A percentile compares a stretch with the other conserved stretches of the same genome.
These are phyloP conservation scores for Cladosporium velox DNA, from an alignment of 2,329 filamentous ascomycete species.

Conservation along the genomic window DNA sequence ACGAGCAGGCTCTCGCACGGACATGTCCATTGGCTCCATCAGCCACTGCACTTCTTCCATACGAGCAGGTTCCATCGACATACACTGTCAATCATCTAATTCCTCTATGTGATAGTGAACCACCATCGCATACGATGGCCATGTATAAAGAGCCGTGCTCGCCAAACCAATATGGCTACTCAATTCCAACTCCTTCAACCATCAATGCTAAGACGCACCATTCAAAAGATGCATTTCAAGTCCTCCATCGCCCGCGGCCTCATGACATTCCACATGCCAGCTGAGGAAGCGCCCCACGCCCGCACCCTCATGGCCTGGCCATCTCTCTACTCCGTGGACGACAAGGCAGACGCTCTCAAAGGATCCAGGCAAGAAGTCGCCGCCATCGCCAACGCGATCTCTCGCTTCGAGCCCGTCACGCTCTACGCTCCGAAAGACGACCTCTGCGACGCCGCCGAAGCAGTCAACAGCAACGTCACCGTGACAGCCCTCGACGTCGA, in stretches of 20 bases:
- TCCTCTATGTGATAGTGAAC: neutral
- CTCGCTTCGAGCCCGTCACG: conserved; percentile 12
- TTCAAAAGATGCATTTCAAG: conserved; percentile 4
- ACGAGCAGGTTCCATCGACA: neutral
- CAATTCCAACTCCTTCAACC: neutral
- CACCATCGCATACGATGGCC: neutral
- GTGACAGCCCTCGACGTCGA: conserved; percentile 17
- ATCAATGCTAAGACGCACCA: neutral
- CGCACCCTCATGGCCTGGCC: conserved; percentile 20
- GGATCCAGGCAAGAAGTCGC: conserved; percentile 14
- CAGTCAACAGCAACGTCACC: conserved; percentile 1
- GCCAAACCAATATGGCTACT: neutral
- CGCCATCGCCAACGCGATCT: conserved; percentile 15
- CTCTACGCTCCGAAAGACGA: conserved; percentile 1
- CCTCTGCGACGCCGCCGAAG: neutral
- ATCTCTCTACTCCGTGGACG: neutral
- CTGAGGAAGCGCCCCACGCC: conserved; percentile 6
- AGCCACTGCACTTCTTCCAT: neutral
- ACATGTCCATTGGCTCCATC: neutral
- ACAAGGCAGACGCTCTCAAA: neutral
- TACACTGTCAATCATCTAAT: neutral
- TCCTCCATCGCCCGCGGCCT: neutral
- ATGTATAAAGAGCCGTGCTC: neutral
- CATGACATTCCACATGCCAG: conserved; percentile 8
- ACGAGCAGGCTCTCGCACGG: neutral